A percentile compares a stretch with the other conserved stretches of the same genome.
Evolutionary conservation across 1,284 basidiomycete genomes (phyloP).

Genomic region (Trichosporon sp.): DNA sequence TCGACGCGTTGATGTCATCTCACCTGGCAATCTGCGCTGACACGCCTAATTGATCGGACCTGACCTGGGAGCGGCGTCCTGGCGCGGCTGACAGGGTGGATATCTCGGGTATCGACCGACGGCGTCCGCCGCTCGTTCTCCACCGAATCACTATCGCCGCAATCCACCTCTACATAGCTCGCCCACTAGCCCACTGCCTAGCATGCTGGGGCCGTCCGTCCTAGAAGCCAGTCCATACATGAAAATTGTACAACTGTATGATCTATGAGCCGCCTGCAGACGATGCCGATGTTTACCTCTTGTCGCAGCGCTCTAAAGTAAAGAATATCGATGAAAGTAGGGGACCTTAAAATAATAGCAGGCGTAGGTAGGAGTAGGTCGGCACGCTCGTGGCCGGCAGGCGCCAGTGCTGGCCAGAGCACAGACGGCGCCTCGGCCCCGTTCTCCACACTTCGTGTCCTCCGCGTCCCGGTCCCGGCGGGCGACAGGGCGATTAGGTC

Average conservation of each 20-base stretch:
- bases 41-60: conserved; percentile 3
- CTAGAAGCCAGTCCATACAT: neutral
- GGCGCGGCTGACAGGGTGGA: neutral
- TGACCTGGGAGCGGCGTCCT: no score
- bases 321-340: neutral
- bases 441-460: neutral
- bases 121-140: neutral
- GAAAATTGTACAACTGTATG: conserved; percentile 6
- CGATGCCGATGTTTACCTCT: neutral
- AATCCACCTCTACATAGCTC: neutral
- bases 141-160: neutral
- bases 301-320: neutral
- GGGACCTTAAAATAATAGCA: neutral
- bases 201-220: neutral
- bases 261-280: neutral
- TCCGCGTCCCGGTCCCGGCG: neutral
- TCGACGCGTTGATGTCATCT: neutral
- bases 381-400: neutral
- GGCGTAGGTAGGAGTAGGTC: neutral
- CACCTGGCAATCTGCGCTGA: neutral
- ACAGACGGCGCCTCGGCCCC: neutral
- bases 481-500: neutral
- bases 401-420: neutral
- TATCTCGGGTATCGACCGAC: neutral
- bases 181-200: no score